Evolutionary conservation across 1,284 basidiomycete genomes (phyloP), one percentile per base, ranked within the genome.

Genomic region (Fomitopsis schrenkii): DNA sequence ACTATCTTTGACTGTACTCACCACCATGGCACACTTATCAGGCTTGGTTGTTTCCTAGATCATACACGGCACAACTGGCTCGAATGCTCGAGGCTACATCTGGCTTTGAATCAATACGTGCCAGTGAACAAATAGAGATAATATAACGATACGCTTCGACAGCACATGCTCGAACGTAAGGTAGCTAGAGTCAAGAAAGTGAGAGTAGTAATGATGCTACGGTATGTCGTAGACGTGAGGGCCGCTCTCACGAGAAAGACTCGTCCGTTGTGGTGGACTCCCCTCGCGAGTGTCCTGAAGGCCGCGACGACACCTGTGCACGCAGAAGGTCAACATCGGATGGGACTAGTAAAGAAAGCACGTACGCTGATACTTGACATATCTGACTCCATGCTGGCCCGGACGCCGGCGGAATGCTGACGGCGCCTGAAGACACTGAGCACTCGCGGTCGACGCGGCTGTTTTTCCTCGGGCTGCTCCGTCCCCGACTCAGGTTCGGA

Each of bases 361-460:
- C 66, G 48, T 44, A 69, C 68, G 46, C 62, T 64, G 12, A 48
- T 57, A 36, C 7, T 44, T 8, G 68, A 68, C 19, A 56, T 60
- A 36, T 64, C 64, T 48, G 70, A 71, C n/a, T 70, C 70, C 12
- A 70, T 46, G 55, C 70, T 71, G 3, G 59, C 52, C 48, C 65
- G 60, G n/a, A 59, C 41, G 35, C 65, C 62, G 30, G 64, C 61
- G 42, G 45, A 60, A 42, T 64, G 65, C 22, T 66, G 68, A n/a
- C 76, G 65, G 17, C 77, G 72, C 61, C 68, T 73, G 67, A 82
- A 82, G 3, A 81, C 65, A 59, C 77, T 81, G 58, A 77, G 72
- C 59, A 81, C 72, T 53, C 79, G 71, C 41, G 60, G 45, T 14
- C 68, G 62, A 15, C 65, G 62, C 62, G 46, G 5, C 57, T 60